These are phyloP conservation scores for Beauveria pseudobassiana DNA, from an alignment of 2,329 filamentous ascomycete species.

Conservation along the genomic window DNA sequence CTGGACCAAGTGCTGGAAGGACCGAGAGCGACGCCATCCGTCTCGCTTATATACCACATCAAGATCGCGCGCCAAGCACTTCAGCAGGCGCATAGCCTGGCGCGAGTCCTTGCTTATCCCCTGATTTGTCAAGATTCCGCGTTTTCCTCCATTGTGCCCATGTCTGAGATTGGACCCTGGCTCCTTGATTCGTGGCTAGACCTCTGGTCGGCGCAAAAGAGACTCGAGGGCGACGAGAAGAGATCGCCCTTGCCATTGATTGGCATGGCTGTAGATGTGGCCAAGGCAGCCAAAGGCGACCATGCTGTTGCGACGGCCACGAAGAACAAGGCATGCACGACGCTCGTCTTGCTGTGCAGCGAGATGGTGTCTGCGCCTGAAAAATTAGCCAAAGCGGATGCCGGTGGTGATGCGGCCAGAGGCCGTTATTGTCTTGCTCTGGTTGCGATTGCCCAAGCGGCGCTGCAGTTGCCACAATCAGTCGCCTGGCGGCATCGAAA, in stretches of 20 bases:
- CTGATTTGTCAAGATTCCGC: slow-evolving; percentile 26
- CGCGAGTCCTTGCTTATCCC: slow-evolving; percentile 35
- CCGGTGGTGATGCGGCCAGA: slow-evolving; percentile 22
- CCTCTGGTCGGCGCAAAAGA: slow-evolving; percentile 32
- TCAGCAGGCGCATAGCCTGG: slow-evolving; percentile 37
- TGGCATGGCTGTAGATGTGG: slow-evolving; percentile 28
- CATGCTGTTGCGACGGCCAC: slow-evolving; percentile 17
- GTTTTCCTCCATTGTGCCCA: slow-evolving; percentile 25
- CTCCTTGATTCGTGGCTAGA: slow-evolving; percentile 41
- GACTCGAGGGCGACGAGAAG: slow-evolving; percentile 26
- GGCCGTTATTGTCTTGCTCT: slow-evolving; percentile 31
- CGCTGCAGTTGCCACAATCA: slow-evolving; percentile 26
- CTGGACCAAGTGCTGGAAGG: slow-evolving; percentile 28
- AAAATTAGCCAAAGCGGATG: slow-evolving; percentile 22
- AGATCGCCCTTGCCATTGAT: slow-evolving; percentile 29
- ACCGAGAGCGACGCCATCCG: slow-evolving; percentile 8
- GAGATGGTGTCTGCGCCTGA: slow-evolving; percentile 30
- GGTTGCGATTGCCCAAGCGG: slow-evolving; percentile 29
- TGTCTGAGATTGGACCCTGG: slow-evolving; percentile 38
- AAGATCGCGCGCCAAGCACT: slow-evolving; percentile 34
- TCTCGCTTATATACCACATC: slow-evolving; percentile 33
- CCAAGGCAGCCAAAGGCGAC: slow-evolving; percentile 16
- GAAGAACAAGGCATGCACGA: slow-evolving; percentile 28
- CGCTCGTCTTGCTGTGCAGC: slow-evolving; percentile 35
- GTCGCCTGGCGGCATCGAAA: slow-evolving; percentile 34